A percentile compares a stretch with the other conserved stretches of the same genome.
These are phyloP conservation scores for Wallemia ichthyophaga DNA, from an alignment of 1,284 basidiomycete genomes.

Conservation along the genomic window DNA sequence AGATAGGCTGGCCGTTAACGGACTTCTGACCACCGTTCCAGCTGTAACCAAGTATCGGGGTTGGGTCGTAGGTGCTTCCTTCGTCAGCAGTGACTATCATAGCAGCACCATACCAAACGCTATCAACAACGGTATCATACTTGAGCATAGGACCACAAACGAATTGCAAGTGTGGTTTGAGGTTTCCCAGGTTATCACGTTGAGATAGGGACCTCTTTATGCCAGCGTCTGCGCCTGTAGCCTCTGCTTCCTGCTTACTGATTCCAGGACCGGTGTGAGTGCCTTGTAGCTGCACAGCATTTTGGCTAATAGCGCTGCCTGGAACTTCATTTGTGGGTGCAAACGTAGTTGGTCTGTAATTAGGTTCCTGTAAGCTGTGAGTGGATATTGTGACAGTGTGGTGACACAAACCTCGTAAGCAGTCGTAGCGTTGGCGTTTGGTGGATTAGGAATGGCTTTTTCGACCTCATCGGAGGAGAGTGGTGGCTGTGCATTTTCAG, in stretches of 20 bases:
- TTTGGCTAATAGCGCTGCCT: background rate
- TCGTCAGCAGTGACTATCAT: conserved; percentile 1
- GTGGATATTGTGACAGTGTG: background rate
- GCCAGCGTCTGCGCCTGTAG: background rate
- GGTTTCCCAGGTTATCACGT: background rate
- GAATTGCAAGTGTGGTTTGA: background rate
- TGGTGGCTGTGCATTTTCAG: background rate
- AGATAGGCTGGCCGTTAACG: conserved; percentile 40
- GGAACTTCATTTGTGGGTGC: background rate
- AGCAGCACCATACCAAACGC: background rate
- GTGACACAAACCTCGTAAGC: background rate
- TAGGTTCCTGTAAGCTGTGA: background rate
- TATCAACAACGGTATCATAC: conserved; percentile 1
- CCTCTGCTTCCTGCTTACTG: background rate
- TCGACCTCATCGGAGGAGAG: background rate
- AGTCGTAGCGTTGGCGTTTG: background rate
- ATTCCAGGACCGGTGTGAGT: background rate
- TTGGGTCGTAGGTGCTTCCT: background rate
- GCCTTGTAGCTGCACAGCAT: background rate
- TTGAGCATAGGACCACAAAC: background rate
- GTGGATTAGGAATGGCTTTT: background rate
- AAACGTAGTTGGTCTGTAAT: background rate
- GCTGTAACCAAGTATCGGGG: background rate
- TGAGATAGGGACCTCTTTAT: background rate
- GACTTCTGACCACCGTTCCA: background rate